Percentiles rank a stretch among this genome's conserved stretches.
These are phyloP conservation scores for Boletus vinaceobasis DNA, from an alignment of 768 basidiomycete genomes.

Conservation along the genomic window DNA sequence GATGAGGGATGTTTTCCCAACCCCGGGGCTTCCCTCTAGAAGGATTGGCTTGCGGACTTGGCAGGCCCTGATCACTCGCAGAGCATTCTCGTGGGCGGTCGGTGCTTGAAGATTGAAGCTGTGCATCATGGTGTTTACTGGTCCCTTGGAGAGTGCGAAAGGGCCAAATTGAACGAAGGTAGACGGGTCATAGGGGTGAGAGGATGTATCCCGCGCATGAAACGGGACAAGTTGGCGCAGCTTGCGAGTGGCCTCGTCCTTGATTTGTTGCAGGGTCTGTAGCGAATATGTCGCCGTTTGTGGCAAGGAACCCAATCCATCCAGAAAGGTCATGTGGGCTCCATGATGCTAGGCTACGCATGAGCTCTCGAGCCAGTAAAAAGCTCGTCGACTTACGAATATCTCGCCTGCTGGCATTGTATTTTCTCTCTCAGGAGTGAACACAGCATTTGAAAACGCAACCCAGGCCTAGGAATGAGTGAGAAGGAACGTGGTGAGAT, in stretches of 20 bases:
- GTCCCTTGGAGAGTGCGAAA: constrained; percentile 69
- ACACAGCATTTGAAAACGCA: constrained; percentile 71
- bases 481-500: neutral
- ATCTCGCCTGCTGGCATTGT: constrained; percentile 46
- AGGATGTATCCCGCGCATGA: constrained; percentile 18
- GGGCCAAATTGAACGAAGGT: constrained; percentile 59
- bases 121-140: constrained; percentile 31
- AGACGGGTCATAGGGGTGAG: constrained; percentile 32
- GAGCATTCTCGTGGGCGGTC: constrained; percentile 82
- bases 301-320: constrained; percentile 80
- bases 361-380: constrained; percentile 10
- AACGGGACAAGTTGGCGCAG: constrained; percentile 58
- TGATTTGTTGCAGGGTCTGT: constrained; percentile 58
- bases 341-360: constrained; percentile 69
- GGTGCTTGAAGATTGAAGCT: constrained; percentile 83
- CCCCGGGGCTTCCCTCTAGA: constrained; percentile 95
- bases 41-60: constrained; percentile 90
- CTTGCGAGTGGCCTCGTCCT: constrained; percentile 50
- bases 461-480: constrained; percentile 75
- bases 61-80: constrained; percentile 85
- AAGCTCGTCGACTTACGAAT: constrained; percentile 53
- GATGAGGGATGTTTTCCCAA: constrained; percentile 94
- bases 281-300: constrained; percentile 64
- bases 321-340: constrained; percentile 88
- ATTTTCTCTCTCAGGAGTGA: constrained; percentile 28